Percentiles rank a stretch among this genome's conserved stretches.
Conservation (phyloP, 306 rosid species). For the Cercis canadensis region DNA sequence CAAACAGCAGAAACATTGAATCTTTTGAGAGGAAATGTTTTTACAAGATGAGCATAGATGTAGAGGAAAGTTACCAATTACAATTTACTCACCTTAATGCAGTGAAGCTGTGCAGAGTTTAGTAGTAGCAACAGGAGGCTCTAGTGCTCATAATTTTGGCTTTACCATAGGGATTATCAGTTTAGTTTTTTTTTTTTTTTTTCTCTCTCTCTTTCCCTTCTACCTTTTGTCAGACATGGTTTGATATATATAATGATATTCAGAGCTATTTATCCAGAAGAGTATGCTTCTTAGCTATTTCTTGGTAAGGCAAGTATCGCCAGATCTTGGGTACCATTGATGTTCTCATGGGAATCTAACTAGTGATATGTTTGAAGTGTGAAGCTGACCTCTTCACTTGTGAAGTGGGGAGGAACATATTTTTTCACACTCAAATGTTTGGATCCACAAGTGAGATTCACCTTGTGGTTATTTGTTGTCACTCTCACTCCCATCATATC, state of each 20-base stretch:
- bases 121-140: conserved; percentile 30
- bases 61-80: conserved; percentile 12
- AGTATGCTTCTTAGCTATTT: conserved; percentile 1
- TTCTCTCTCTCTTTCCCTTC: background rate
- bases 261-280: conserved; percentile 10
- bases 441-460: too few species aligned
- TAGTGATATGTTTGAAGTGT: too few species aligned
- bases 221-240: background rate
- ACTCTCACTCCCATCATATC: too few species aligned
- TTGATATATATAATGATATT: conserved; percentile 15
- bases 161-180: conserved; percentile 30
- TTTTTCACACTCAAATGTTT: too few species aligned
- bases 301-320: background rate
- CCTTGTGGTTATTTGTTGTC: too few species aligned
- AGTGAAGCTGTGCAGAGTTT: conserved; percentile 31
- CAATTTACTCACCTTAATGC: conserved; percentile 34
- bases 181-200: background rate
- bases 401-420: too few species aligned
- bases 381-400: too few species aligned
- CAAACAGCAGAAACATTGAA: conserved; percentile 5
- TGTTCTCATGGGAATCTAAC: too few species aligned
- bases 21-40: conserved; percentile 7
- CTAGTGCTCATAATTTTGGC: conserved; percentile 29
- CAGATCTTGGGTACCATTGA: background rate
- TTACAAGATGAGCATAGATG: conserved; percentile 16